Percentiles rank a stretch among this genome's conserved stretches.
These are phyloP conservation scores for Artemisia annua DNA, from an alignment of 129 eudicot genomes.

Conservation along the genomic window DNA sequence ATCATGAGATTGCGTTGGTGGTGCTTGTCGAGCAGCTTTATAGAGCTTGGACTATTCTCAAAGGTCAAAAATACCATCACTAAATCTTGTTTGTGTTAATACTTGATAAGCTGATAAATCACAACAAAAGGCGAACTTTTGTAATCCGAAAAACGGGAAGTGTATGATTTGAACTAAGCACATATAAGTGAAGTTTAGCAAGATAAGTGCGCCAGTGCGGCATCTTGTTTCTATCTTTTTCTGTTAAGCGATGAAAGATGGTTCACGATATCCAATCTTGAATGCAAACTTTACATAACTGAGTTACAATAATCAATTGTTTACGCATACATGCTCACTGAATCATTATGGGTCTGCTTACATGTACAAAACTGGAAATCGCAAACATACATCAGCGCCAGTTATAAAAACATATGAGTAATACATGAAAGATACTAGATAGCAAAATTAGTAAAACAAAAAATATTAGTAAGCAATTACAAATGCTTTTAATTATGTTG, in stretches of 20 bases:
- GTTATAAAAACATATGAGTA: too few species aligned
- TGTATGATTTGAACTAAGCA: not conserved
- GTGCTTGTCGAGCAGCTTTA: conserved; percentile 81
- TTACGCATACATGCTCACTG: too few species aligned
- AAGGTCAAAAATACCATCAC: conserved; percentile 91
- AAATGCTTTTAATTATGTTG: too few species aligned
- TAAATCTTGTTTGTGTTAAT: conserved; percentile 28
- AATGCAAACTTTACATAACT: not conserved
- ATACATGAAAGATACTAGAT: too few species aligned
- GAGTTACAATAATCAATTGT: too few species aligned
- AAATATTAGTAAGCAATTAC: too few species aligned
- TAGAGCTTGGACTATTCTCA: conserved; percentile 95
- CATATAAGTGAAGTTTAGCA: not conserved
- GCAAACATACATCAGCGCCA: not conserved
- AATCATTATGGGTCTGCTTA: not conserved
- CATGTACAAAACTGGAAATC: not conserved
- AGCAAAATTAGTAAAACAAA: too few species aligned
- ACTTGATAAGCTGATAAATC: not conserved
- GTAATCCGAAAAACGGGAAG: not conserved
- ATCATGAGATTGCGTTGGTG: conserved; percentile 84
- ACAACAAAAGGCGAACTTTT: not conserved
- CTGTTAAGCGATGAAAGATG: not conserved
- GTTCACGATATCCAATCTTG: not conserved
- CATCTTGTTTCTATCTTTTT: conserved; percentile 10
- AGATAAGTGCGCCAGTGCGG: not conserved